Base-by-base conservation (phyloP, 169 alveolate species). In the Plasmodium reichenowi region DNA sequence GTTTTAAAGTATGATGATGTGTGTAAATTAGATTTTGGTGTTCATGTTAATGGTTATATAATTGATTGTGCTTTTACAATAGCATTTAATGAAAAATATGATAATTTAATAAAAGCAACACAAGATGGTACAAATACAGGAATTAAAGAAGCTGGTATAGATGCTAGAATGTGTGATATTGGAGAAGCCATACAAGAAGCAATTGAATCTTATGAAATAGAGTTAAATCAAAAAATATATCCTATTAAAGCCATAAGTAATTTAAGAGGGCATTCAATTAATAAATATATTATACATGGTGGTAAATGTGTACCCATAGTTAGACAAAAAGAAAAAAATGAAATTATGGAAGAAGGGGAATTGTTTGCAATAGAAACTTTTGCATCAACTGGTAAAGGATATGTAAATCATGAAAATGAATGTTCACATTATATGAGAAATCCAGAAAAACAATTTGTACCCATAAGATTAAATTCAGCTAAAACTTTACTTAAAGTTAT, bases 111-210 rank as follows among this genome's bases (percentile, higher is more conserved):
- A 66, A 93, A 95, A 93, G 99, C 99, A 15, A 98, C 99, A 4
- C 98, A 98, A 93, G 99, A 98, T 48, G 99, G 99, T 13, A 99
- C 99, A 38, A 97, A 98, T 92, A 95, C 97, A n/a, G 99, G 99
- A 26, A 91, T 99, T 43, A 97, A 95, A 87, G 95, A 89, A 70
- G 99, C 99, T 4, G 99, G 99, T 58, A 98, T 98, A 24, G 99
- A 99, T 92, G 99, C 99, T 0, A 93, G 97, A 56, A 66, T 88
- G 92, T 73, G 98, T 22, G 99, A 99, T 70, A 97, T 99, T 3
- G 99, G 99, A 2, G 99, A 97, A 71, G 98, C 97, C 13, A 99
- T 99, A 63, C 98, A 99, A 95, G 99, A 98, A 94, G 98, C 97
- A 1, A 98, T 99, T 88, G 99, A 97, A 91, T 94, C 99, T 50